Base-by-base conservation (phyloP, 345 rosid genomes). In the Angophora floribunda region DNA sequence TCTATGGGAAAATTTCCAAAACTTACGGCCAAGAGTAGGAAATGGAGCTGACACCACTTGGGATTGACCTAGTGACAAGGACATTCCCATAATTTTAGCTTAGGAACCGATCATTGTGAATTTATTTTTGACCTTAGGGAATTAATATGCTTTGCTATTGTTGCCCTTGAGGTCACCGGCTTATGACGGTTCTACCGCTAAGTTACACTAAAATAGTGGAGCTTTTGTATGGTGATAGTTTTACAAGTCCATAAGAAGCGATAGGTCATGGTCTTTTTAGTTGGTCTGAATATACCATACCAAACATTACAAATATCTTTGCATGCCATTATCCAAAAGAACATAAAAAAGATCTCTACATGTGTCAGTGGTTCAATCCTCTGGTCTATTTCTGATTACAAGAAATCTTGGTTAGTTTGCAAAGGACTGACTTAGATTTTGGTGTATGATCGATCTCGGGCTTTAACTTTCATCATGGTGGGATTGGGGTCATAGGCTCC, bases 161-260 rank as follows among this genome's bases (percentile, higher is more conserved):
- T 57, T 22, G 22, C 1, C 63, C n/a, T 57, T 24, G 63, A 57
- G 28, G 28, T 9, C 9, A 57, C 13, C 1, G 7, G 67, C 14
- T 11, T 26, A 59, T 10, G 26, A 59, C 1, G 67, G 67, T 0
- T 0, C 14, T 6, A 26, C 30, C 67, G 3, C 1, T 3, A 15
- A 59, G 30, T 26, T 59, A 26, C 30, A 26, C 30, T 26, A 11
- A 26, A 26, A 11, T 26, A 59, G 26, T 0, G 30, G 14, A 59
- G 30, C 26, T 59, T 24, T 26, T 52, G 12, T 5, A 59, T 26
- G 30, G 11, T 21, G 61, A 22, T 55, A 21, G 11, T 55, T 55
- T 55, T 55, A 4, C 9, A 55, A 55, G 26, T 10, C 61, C 61
- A 55, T 55, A 55, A 55, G 12, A 55, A 4, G 10, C 26, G 7